phyloP scores from a whole-genome alignment of 306 rosid species.

The Dryas octopetala region DNA sequence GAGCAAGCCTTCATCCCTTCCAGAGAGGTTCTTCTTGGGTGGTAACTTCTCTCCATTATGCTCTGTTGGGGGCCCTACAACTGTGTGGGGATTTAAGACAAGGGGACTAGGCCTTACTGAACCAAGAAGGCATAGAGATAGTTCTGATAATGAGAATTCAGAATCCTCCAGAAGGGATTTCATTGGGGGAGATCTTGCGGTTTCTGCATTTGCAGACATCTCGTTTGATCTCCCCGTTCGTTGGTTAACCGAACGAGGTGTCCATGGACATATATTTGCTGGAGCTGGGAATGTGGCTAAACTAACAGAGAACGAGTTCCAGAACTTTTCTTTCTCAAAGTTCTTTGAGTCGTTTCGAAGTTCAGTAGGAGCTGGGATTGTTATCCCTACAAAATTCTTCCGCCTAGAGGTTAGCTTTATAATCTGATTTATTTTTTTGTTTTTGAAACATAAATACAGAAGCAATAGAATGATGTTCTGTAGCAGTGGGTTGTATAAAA shows the following conservation, averaged over 20 bases:
- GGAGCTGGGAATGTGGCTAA: conserved; percentile 87
- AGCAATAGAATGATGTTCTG: conserved; percentile 1
- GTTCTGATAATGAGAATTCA: conserved; percentile 37
- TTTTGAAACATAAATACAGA: not conserved
- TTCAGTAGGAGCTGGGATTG: conserved; percentile 88
- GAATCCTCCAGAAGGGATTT: conserved; percentile 63
- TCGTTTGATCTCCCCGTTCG: conserved; percentile 84
- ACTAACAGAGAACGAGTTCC: conserved; percentile 76
- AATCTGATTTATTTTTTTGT: conserved; percentile 9
- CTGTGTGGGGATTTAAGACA: conserved; percentile 88
- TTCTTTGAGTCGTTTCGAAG: conserved; percentile 77
- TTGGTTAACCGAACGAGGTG: conserved; percentile 87
- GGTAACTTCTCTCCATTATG: conserved; percentile 97
- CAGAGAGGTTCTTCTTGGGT: conserved; percentile 91
- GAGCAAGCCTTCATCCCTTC: conserved; percentile 82
- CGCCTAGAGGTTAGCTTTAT: conserved; percentile 82
- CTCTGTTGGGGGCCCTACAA: conserved; percentile 76
- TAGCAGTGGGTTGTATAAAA: no score
- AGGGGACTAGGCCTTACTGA: conserved; percentile 91
- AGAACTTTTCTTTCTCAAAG: conserved; percentile 53
- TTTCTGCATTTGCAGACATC: conserved; percentile 88
- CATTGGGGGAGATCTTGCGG: conserved; percentile 95
- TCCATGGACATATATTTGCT: conserved; percentile 92
- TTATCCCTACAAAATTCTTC: conserved; percentile 76
- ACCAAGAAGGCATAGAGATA: conserved; percentile 62